Percentiles rank a stretch among this genome's conserved stretches.
Evolutionary conservation across 2,329 filamentous ascomycete genomes (phyloP).

Genomic region (Chalaropsis thielavioides): DNA sequence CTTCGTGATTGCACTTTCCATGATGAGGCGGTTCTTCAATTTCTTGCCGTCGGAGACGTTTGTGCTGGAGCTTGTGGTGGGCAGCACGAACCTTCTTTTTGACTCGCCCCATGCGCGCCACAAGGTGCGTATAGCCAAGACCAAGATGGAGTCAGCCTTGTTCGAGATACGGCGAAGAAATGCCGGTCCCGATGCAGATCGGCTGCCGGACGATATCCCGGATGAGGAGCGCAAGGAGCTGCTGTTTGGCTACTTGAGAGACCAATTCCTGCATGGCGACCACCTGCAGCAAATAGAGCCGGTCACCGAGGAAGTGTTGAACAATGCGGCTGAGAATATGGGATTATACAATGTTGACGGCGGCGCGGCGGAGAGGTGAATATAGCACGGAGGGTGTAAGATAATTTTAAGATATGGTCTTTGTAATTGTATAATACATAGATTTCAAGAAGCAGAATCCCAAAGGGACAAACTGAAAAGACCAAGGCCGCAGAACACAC

Average conservation of each 20-base stretch:
- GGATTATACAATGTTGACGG: conserved; percentile 27
- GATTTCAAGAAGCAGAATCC: background rate
- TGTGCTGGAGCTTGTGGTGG: conserved; percentile 33
- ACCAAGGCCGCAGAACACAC: background rate
- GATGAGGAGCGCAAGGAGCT: conserved; percentile 27
- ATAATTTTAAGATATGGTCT: conserved; percentile 11
- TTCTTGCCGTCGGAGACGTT: conserved; percentile 33
- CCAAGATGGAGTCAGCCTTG: conserved; percentile 28
- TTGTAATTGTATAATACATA: conserved; percentile 11
- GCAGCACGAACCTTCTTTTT: conserved; percentile 31
- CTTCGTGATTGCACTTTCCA: conserved; percentile 32
- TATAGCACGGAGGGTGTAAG: background rate
- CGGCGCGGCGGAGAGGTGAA: conserved; percentile 17
- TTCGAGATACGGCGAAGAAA: conserved; percentile 7
- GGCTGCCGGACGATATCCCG: conserved; percentile 25
- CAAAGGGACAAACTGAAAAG: background rate
- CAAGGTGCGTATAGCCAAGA: conserved; percentile 30
- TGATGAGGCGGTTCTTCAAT: conserved; percentile 30
- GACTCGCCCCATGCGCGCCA: conserved; percentile 29
- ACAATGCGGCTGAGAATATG: conserved; percentile 30
- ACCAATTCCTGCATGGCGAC: conserved; percentile 12
- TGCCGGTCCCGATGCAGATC: conserved; percentile 22
- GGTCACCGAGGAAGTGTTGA: conserved; percentile 21
- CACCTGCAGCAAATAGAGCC: conserved; percentile 17
- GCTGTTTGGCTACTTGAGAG: conserved; percentile 30